Percentiles rank a stretch among this genome's conserved stretches.
These are phyloP conservation scores for Sugiyamaella mastotermitis DNA, from an alignment of 805 yeast genomes.

Conservation along the genomic window DNA sequence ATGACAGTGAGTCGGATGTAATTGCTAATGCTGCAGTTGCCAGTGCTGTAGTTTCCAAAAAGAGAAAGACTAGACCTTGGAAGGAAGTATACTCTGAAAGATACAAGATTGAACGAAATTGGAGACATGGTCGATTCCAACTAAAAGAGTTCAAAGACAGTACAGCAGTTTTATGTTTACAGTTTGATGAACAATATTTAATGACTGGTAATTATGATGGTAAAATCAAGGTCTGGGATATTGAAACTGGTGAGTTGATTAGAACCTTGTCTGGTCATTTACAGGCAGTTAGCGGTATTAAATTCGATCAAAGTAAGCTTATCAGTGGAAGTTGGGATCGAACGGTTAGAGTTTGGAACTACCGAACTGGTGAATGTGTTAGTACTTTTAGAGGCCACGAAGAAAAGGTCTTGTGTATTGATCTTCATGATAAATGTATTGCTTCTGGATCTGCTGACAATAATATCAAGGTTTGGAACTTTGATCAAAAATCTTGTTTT, in stretches of 20 bases:
- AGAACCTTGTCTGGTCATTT: slow-evolving; percentile 83
- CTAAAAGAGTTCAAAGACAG: slow-evolving; percentile 63
- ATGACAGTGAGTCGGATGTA: neutral
- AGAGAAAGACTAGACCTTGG: slow-evolving; percentile 74
- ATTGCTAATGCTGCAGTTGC: neutral
- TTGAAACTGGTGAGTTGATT: slow-evolving; percentile 68
- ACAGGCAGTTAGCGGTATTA: slow-evolving; percentile 78
- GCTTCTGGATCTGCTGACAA: slow-evolving; percentile 92
- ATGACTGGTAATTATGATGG: slow-evolving; percentile 93
- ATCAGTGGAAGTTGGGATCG: slow-evolving; percentile 90
- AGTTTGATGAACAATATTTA: slow-evolving; percentile 70
- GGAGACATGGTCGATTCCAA: slow-evolving; percentile 78
- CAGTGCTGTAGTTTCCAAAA: slow-evolving; percentile 5
- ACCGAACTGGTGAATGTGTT: slow-evolving; percentile 87
- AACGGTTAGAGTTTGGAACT: slow-evolving; percentile 93
- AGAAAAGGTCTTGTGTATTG: slow-evolving; percentile 79
- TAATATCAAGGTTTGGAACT: slow-evolving; percentile 95
- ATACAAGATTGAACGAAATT: slow-evolving; percentile 83
- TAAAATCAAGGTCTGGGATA: slow-evolving; percentile 89
- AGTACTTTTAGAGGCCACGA: slow-evolving; percentile 92
- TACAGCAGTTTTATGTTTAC: slow-evolving; percentile 84
- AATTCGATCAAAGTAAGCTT: slow-evolving; percentile 81
- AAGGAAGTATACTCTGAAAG: slow-evolving; percentile 90
- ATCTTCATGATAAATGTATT: slow-evolving; percentile 71
- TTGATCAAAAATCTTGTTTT: slow-evolving; percentile 85